Percentiles rank a stretch among this genome's conserved stretches.
phyloP scores from a whole-genome alignment of 179 eudicot genomes.

The Corrigiola litoralis region DNA sequence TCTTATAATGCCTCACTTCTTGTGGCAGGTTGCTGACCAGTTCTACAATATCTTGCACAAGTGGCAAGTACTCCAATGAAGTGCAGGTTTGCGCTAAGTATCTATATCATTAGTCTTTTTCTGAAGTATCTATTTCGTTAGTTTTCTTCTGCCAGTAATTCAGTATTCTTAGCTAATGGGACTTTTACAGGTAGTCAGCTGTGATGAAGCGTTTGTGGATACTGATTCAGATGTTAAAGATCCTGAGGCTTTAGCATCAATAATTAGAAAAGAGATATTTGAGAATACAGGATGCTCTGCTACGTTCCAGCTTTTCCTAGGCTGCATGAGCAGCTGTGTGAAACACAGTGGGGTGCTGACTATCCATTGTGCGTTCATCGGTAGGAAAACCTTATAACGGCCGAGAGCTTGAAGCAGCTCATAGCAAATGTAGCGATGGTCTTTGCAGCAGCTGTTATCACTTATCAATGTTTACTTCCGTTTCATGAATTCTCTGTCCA shows the following conservation, averaged over 20 bases:
- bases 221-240: conserved; percentile 55
- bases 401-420: too few relatives aligned
- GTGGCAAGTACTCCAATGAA: conserved; percentile 72
- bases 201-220: conserved; percentile 98
- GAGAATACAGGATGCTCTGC: conserved; percentile 82
- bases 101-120: not conserved
- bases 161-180: not conserved
- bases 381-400: too few relatives aligned
- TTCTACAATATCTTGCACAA: conserved; percentile 80
- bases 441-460: too few relatives aligned
- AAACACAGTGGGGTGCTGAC: too few relatives aligned
- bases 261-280: conserved; percentile 74
- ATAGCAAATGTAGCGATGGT: too few relatives aligned
- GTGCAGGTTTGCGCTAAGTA: conserved; percentile 64
- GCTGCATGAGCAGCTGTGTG: too few relatives aligned
- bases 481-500: too few relatives aligned
- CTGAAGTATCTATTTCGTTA: too few relatives aligned
- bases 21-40: conserved; percentile 84
- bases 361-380: too few relatives aligned
- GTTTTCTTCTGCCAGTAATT: not conserved
- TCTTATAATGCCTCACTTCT: conserved; percentile 3
- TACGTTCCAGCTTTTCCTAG: too few relatives aligned
- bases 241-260: conserved; percentile 66
- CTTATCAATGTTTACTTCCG: too few relatives aligned
- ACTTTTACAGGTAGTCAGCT: conserved; percentile 78